Evolutionary conservation across 2,329 filamentous ascomycete species (phyloP).

Genomic region (Xylariales sp.): DNA sequence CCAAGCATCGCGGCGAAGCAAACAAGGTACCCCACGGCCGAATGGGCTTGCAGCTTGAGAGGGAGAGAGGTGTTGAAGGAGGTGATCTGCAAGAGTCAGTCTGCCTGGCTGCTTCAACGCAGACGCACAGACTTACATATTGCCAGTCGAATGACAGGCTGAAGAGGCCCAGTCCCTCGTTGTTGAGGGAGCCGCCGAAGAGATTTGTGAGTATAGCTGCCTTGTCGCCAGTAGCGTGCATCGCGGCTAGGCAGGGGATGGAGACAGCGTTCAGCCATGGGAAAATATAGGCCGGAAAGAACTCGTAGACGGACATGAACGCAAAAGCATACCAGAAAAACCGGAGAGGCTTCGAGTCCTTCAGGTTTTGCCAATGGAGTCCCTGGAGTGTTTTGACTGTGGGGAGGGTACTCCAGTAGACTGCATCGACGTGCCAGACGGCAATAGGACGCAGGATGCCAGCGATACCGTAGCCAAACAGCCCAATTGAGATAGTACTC

Average conservation of each 20-base stretch:
- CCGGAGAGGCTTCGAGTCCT: slow-evolving; percentile 44
- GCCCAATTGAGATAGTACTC: slow-evolving; percentile 46
- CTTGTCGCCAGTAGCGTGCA: slow-evolving; percentile 43
- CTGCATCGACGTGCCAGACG: slow-evolving; percentile 52
- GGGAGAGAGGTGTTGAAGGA: slow-evolving; percentile 50
- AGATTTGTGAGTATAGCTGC: slow-evolving; percentile 39
- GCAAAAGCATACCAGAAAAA: slow-evolving; percentile 48
- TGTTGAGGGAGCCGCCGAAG: slow-evolving; percentile 47
- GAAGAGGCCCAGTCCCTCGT: slow-evolving; percentile 48
- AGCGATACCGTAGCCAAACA: slow-evolving; percentile 51
- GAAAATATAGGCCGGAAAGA: slow-evolving; percentile 50
- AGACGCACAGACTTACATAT: slow-evolving; percentile 36
- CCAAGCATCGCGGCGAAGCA: slow-evolving; percentile 47
- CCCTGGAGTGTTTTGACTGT: slow-evolving; percentile 50
- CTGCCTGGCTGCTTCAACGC: background rate
- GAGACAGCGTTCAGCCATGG: slow-evolving; percentile 52
- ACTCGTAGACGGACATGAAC: slow-evolving; percentile 46
- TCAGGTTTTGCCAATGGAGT: slow-evolving; percentile 47
- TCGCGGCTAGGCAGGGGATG: slow-evolving; percentile 48
- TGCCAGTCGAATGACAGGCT: slow-evolving; percentile 50
- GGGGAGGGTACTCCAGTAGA: slow-evolving; percentile 51
- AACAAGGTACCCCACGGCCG: slow-evolving; percentile 38
- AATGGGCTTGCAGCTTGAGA: slow-evolving; percentile 43
- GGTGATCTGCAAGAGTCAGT: slow-evolving; percentile 37
- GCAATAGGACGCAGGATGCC: slow-evolving; percentile 49